These are phyloP conservation scores for Phaeosphaeria sp. DNA, from an alignment of 2,329 filamentous ascomycete species.

Conservation along the genomic window DNA sequence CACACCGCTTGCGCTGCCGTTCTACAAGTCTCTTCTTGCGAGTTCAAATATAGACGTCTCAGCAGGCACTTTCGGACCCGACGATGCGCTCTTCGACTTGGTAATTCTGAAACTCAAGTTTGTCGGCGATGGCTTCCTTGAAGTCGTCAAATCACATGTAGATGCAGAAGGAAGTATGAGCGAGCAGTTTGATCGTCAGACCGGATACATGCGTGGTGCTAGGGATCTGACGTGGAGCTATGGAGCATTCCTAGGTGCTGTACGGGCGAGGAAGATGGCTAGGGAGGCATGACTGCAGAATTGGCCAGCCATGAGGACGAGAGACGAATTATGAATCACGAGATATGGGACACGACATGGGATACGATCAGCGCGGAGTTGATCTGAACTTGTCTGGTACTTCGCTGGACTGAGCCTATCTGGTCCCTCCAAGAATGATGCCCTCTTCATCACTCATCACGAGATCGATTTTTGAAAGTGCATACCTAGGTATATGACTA, in stretches of 20 bases:
- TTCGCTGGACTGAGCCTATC: no score
- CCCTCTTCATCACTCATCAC: not conserved
- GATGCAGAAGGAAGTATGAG: constrained; percentile 49
- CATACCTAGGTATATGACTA: no score
- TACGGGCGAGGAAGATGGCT: constrained; percentile 39
- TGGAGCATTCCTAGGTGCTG: constrained; percentile 50
- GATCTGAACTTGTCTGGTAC: not conserved
- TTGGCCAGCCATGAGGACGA: not conserved
- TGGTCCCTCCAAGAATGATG: no score
- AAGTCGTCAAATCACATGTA: constrained; percentile 49
- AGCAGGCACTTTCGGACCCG: constrained; percentile 31
- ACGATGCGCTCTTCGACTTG: constrained; percentile 37
- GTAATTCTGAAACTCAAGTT: constrained; percentile 40
- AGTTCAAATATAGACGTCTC: constrained; percentile 28
- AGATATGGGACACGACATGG: constrained; percentile 2
- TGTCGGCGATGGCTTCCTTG: constrained; percentile 51
- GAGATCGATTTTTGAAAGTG: not conserved
- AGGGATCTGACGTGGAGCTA: constrained; percentile 56
- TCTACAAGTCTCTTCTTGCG: constrained; percentile 46
- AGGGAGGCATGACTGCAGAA: constrained; percentile 10
- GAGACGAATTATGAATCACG: constrained; percentile 16
- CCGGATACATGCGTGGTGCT: constrained; percentile 50
- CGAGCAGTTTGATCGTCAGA: constrained; percentile 53
- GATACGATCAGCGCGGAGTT: constrained; percentile 2
- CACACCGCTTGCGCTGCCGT: constrained; percentile 38